Evolutionary conservation across 2,329 filamentous ascomycete genomes (phyloP).

Genomic region (Graphilbum fragrans): DNA sequence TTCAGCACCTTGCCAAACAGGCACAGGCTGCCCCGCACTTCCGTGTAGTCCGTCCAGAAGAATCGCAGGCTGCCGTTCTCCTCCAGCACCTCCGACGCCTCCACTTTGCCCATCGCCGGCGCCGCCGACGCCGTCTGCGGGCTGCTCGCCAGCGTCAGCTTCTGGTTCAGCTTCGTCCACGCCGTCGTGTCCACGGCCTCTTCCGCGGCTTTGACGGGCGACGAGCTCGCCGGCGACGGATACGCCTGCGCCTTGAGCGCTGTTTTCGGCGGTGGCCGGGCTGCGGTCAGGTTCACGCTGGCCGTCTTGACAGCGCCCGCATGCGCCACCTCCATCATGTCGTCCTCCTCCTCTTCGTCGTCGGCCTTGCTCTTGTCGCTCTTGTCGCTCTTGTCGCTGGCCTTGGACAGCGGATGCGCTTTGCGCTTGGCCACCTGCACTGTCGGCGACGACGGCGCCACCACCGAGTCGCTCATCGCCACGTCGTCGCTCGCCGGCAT

Average conservation of each 20-base stretch:
- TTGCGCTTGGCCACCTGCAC: conserved; percentile 68
- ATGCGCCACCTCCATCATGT: conserved; percentile 78
- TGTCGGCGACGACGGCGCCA: conserved; percentile 70
- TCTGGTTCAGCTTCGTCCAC: conserved; percentile 80
- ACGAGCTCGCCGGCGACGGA: conserved; percentile 64
- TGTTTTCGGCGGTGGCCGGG: conserved; percentile 63
- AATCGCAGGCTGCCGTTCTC: conserved; percentile 83
- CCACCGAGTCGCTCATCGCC: conserved; percentile 71
- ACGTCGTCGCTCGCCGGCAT: conserved; percentile 28
- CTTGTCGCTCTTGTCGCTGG: background rate
- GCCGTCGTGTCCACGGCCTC: conserved; percentile 62
- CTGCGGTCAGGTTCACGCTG: conserved; percentile 77
- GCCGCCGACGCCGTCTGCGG: conserved; percentile 15
- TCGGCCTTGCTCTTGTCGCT: background rate
- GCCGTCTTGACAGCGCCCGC: conserved; percentile 54
- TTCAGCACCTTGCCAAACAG: conserved; percentile 94
- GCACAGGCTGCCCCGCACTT: conserved; percentile 82
- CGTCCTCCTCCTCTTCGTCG: conserved; percentile 56
- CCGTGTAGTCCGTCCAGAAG: conserved; percentile 96
- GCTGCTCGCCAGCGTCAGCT: conserved; percentile 66
- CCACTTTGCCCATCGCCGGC: conserved; percentile 68
- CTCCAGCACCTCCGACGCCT: conserved; percentile 77
- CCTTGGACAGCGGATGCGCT: conserved; percentile 18
- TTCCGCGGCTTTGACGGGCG: conserved; percentile 40
- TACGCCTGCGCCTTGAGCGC: conserved; percentile 51